Evolutionary conservation across 1,139 yeast genomes (phyloP), one percentile per base, ranked within the genome.

Genomic region (Pichia sp.): DNA sequence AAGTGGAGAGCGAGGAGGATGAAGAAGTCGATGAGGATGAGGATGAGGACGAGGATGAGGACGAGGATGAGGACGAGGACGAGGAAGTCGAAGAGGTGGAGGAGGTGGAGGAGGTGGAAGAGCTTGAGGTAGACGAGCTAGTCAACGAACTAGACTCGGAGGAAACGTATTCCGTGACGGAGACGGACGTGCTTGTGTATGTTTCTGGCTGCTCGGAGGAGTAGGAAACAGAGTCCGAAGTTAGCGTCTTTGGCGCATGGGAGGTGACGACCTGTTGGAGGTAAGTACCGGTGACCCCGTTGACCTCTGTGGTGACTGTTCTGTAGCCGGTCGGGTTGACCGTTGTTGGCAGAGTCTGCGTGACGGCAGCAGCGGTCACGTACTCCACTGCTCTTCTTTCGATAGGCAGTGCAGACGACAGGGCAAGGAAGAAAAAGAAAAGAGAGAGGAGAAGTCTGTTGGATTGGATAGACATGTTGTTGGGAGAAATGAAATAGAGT

Each of bases 331-430:
- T 50, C 10, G 62, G 65, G 16, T 56, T 47, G 6, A 58, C 57
- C 7, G 61, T 54, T 15, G 64, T 62, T 7, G 19, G n/a, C 11
- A 5, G 23, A 1, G 59, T 57, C 29, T 63, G 60, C 1, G 62
- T 58, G 41, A 61, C 55, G 1, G 67, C 55, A 34, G 50, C 56
- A 2, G 61, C 65, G 3, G 68, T 65, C 16, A 63, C 64, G 29
- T 59, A 59, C 6, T 57, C 65, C 19, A 63, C 56, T 6, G 63
- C 66, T 55, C 69, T 63, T 52, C 63, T 66, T 10, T 62, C 51
- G 19, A 58, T 43, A n/a, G 59, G 57, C 2, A 55, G 80, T 80
- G 67, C 78, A 1, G 65, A 81, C 31, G 45, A 50, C 13, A 6
- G 29, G 10, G 42, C 11, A n/a, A 41, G 8, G 42, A 43, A 46